These are phyloP conservation scores for Geotrichum phurueaensis DNA, from an alignment of 1,139 yeast genomes.

Conservation along the genomic window DNA sequence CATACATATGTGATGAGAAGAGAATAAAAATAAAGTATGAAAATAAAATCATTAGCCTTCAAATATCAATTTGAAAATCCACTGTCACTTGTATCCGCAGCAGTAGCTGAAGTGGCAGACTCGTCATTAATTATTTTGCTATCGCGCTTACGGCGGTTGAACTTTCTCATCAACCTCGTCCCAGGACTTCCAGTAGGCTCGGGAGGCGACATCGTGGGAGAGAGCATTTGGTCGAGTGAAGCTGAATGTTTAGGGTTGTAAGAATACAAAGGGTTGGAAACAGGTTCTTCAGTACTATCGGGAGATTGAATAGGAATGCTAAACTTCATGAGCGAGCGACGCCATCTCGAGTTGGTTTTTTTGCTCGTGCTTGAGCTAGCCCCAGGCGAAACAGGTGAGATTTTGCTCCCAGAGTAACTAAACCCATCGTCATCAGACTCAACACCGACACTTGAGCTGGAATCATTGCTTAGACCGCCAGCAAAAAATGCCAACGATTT, in stretches of 20 bases:
- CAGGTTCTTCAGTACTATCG: slow-evolving; percentile 1
- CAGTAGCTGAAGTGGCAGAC: slow-evolving; percentile 3
- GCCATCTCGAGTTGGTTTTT: slow-evolving; percentile 28
- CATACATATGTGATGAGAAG: not conserved
- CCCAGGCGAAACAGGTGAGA: not conserved
- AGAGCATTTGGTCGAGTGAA: not conserved
- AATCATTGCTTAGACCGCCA: slow-evolving; percentile 23
- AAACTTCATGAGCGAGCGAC: slow-evolving; percentile 29
- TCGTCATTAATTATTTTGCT: not conserved
- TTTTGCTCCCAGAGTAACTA: not conserved
- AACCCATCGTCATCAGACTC: slow-evolving; percentile 23
- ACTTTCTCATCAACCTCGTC: slow-evolving; percentile 4
- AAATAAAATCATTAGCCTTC: not conserved
- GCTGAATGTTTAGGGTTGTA: slow-evolving; percentile 2
- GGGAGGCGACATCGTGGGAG: slow-evolving; percentile 13
- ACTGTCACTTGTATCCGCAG: slow-evolving; percentile 14
- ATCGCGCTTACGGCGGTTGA: slow-evolving; percentile 9
- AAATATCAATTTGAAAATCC: slow-evolving; percentile 10
- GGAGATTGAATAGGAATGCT: slow-evolving; percentile 15
- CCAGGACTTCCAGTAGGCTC: slow-evolving; percentile 13
- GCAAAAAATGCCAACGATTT: slow-evolving; percentile 16
- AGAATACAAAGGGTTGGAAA: slow-evolving; percentile 1
- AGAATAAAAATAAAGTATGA: not conserved
- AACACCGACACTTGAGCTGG: slow-evolving; percentile 23
- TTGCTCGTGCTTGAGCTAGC: not conserved